Conservation (phyloP, 2,329 filamentous ascomycete species). For the Fusarium albosuccineum region DNA sequence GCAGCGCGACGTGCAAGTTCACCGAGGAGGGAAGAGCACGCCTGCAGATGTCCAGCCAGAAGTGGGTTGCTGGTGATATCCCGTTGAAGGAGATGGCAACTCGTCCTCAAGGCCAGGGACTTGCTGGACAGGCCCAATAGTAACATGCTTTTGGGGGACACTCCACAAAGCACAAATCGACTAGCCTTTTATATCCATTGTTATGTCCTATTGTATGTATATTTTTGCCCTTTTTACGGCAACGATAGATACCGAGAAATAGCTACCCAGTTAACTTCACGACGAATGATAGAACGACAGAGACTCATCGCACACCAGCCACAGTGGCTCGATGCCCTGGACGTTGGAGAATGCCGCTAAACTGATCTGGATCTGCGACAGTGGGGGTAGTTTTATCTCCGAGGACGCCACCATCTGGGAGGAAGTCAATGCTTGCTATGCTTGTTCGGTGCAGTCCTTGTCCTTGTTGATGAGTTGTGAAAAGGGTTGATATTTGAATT, state of each 20-base stretch:
- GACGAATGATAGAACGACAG: not conserved
- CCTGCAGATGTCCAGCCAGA: not conserved
- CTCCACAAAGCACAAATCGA: too few species aligned
- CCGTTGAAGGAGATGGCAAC: not conserved
- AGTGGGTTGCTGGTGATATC: not conserved
- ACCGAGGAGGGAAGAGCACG: not conserved
- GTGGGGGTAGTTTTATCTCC: slow-evolving; percentile 31
- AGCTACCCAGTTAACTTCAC: not conserved
- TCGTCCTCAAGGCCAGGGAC: not conserved
- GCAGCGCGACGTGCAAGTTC: not conserved
- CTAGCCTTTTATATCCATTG: too few species aligned
- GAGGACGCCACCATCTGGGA: slow-evolving; percentile 25
- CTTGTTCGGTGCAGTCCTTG: not conserved
- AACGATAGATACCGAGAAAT: not conserved
- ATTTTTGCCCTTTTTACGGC: not conserved
- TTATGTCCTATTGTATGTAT: too few species aligned
- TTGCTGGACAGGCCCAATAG: not conserved
- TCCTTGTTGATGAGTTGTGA: not conserved
- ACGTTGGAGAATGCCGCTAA: slow-evolving; percentile 1
- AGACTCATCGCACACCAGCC: slow-evolving; percentile 21
- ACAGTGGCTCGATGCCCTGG: slow-evolving; percentile 28
- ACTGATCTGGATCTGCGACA: slow-evolving; percentile 32
- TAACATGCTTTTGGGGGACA: too few species aligned
- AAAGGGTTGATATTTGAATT: not conserved
- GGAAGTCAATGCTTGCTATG: slow-evolving; percentile 30